A percentile compares a stretch with the other conserved stretches of the same genome.
Conservation (phyloP, 805 yeast genomes). For the Yamadazyma insecticola region DNA sequence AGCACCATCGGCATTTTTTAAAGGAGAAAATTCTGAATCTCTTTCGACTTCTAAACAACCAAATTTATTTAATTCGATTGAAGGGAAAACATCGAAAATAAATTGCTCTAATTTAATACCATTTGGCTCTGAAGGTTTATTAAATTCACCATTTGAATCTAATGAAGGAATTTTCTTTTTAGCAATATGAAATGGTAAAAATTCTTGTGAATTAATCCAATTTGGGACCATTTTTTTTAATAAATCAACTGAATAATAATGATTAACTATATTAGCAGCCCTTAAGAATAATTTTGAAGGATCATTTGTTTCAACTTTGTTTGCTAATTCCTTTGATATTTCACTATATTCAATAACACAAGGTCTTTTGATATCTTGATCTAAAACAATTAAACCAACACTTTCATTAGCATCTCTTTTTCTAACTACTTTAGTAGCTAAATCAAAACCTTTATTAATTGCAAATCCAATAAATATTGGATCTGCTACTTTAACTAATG, state of each 20-base stretch:
- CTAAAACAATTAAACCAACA: slow-evolving; percentile 87
- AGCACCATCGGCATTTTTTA: slow-evolving; percentile 87
- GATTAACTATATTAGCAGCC: slow-evolving; percentile 97
- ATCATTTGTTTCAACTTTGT: slow-evolving; percentile 55
- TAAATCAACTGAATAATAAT: slow-evolving; percentile 84
- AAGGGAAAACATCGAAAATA: slow-evolving; percentile 92
- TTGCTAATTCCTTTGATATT: slow-evolving; percentile 69
- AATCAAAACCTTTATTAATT: slow-evolving; percentile 55
- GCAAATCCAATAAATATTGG: slow-evolving; percentile 89
- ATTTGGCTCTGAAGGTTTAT: slow-evolving; percentile 71
- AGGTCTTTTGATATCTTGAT: slow-evolving; percentile 53
- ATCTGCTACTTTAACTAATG: slow-evolving; percentile 87
- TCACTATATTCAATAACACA: slow-evolving; percentile 96
- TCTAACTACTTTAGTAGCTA: slow-evolving; percentile 93
- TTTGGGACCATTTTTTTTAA: slow-evolving; percentile 52
- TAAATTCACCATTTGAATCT: slow-evolving; percentile 37
- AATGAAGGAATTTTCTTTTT: slow-evolving; percentile 74
- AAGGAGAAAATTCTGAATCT: slow-evolving; percentile 82
- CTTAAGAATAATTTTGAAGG: slow-evolving; percentile 57
- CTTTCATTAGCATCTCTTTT: slow-evolving; percentile 83
- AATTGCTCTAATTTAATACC: slow-evolving; percentile 96
- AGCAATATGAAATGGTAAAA: slow-evolving; percentile 92
- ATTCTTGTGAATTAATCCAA: slow-evolving; percentile 65
- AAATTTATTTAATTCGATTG: slow-evolving; percentile 63
- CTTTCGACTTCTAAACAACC: slow-evolving; percentile 93